Evolutionary conservation across 345 rosid species (phyloP).

Genomic region (Euclidium syriacum): DNA sequence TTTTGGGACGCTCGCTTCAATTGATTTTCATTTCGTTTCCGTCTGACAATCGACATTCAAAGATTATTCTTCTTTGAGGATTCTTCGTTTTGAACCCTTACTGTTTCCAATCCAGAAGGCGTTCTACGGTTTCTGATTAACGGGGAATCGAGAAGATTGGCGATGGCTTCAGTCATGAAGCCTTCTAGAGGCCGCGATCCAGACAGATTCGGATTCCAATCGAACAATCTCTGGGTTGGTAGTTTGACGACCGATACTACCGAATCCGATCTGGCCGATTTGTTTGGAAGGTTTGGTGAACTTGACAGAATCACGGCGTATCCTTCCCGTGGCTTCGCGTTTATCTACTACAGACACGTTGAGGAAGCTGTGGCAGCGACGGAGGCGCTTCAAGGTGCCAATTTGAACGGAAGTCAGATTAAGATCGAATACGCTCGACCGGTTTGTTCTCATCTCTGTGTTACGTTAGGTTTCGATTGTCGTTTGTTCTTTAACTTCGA

Average conservation of each 20-base stretch:
- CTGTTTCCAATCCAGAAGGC: neutral
- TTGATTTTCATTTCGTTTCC: no score
- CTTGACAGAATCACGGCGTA: slow-evolving; percentile 67
- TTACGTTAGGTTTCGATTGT: slow-evolving; percentile 23
- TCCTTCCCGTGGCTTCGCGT: slow-evolving; percentile 66
- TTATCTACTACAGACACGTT: slow-evolving; percentile 64
- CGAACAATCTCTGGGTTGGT: slow-evolving; percentile 86
- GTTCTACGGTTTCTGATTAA: no score
- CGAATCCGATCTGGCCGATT: slow-evolving; percentile 58
- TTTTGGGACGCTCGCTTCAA: no score
- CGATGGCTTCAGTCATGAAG: slow-evolving; percentile 43
- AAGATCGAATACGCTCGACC: slow-evolving; percentile 98
- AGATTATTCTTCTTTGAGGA: neutral
- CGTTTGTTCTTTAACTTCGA: neutral
- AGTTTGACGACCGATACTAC: slow-evolving; percentile 51
- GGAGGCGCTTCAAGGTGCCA: slow-evolving; percentile 63
- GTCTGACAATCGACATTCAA: no score
- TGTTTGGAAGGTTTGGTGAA: slow-evolving; percentile 60
- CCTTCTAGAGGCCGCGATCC: slow-evolving; percentile 28
- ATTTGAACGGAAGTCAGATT: slow-evolving; percentile 51
- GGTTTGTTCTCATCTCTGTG: slow-evolving; percentile 76
- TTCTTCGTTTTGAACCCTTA: no score
- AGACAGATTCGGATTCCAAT: slow-evolving; percentile 40
- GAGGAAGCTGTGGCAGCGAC: slow-evolving; percentile 85
- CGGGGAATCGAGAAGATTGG: neutral